Conservation (phyloP, 140 eudicot genomes). For the Stevia rebaudiana region DNA sequence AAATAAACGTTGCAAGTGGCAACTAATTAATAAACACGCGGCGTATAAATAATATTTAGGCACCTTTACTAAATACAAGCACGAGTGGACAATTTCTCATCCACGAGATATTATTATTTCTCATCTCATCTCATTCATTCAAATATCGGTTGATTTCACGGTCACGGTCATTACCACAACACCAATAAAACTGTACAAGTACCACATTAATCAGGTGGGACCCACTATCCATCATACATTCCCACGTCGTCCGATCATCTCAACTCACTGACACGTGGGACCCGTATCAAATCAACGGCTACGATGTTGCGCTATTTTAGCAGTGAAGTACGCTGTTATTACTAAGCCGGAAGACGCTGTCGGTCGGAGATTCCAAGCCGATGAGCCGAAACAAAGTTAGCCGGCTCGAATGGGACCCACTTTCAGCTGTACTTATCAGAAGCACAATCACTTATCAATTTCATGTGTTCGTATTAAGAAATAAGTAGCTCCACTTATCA, state of each 20-base stretch:
- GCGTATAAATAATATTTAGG: slow-evolving; percentile 13
- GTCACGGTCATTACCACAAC: slow-evolving; percentile 22
- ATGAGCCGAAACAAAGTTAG: slow-evolving; percentile 28
- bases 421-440: not conserved
- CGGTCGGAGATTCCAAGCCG: slow-evolving; percentile 60
- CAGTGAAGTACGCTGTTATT: slow-evolving; percentile 17
- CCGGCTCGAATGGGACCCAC: slow-evolving; percentile 48
- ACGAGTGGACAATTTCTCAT: not conserved
- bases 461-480: not conserved
- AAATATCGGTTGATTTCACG: slow-evolving; percentile 7
- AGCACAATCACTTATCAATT: not conserved
- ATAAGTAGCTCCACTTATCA: slow-evolving; percentile 16
- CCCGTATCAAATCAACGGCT: slow-evolving; percentile 18
- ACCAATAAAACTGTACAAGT: slow-evolving; percentile 12
- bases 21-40: not conserved
- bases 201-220: not conserved
- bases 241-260: slow-evolving; percentile 21
- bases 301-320: not conserved
- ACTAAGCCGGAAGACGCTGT: slow-evolving; percentile 43
- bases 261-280: not conserved
- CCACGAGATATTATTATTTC: slow-evolving; percentile 4
- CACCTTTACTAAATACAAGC: slow-evolving; percentile 13
- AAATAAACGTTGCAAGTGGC: slow-evolving; percentile 11
- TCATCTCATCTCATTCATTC: not conserved
- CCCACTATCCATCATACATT: slow-evolving; percentile 12